Evolutionary conservation across 2,329 filamentous ascomycete species (phyloP), one percentile per base, ranked within the genome.

Genomic region (Clathrospora elynae): DNA sequence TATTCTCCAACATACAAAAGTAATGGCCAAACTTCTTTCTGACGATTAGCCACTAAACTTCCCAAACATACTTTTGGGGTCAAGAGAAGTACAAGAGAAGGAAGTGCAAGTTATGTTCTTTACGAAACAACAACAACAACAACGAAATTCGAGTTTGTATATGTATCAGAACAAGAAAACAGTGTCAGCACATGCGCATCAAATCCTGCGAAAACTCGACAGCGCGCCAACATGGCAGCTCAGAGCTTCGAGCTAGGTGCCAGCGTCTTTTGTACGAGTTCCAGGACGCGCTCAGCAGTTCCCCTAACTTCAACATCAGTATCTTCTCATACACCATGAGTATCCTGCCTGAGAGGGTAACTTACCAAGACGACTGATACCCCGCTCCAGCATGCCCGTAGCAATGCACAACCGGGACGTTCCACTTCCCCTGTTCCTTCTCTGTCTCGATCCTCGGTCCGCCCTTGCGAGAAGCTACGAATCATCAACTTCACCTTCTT

Each of bases 351-450:
- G 5, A 12, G 13, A 17, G 18, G 25, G 11, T 11, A 16, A 37
- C 61, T 47, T 40, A 66, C 61, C 66, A 78, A 22, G 69, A 73
- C 5, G 71, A 70, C 64, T 78, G 76, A 66, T 78, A 96, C 10
- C 91, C 91, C 76, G 86, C 89, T 1, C 88, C 87, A 2, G 83
- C 82, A 67, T 90, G 87, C 0, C 88, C 88, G 59, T 91, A 91
- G 59, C 90, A 88, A 70, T 93, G 88, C 39, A 93, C 14, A 81
- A 80, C 22, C 78, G 84, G 35, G 1, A 66, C 50, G 4, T 50
- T 56, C 51, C 78, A 73, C 31, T 87, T 79, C 52, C 74, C 74
- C 62, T 88, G 86, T 63, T 79, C 70, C 3, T 55, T 82, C 64
- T 79, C 71, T 1, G 57, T 83, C 71, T 95, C 90, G 17, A 96